Evolutionary conservation across 805 yeast species (phyloP).

Genomic region (Kodamaea neixiangensis): DNA sequence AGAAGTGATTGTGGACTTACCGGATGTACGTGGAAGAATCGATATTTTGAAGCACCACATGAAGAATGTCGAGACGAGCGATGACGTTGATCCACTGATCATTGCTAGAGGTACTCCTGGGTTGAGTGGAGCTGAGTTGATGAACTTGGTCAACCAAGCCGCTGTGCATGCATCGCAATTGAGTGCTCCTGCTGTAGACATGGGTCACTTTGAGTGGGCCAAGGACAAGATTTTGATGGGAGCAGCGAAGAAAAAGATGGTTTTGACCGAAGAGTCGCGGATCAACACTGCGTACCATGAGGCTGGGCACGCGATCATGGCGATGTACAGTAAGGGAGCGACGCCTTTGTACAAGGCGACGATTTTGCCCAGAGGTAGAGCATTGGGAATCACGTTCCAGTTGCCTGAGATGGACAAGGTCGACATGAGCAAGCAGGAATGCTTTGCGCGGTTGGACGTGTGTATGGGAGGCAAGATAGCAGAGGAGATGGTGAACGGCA

Average conservation of each 20-base stretch:
- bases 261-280: slow-evolving; percentile 91
- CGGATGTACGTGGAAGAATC: slow-evolving; percentile 96
- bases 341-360: slow-evolving; percentile 96
- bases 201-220: slow-evolving; percentile 97
- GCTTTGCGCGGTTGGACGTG: slow-evolving; percentile 89
- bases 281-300: slow-evolving; percentile 96
- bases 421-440: slow-evolving; percentile 86
- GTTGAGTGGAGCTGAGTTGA: slow-evolving; percentile 94
- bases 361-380: slow-evolving; percentile 93
- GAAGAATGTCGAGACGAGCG: slow-evolving; percentile 83
- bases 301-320: slow-evolving; percentile 99
- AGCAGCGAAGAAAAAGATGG: slow-evolving; percentile 97
- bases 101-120: slow-evolving; percentile 98
- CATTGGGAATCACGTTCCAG: slow-evolving; percentile 95
- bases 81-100: slow-evolving; percentile 82
- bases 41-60: slow-evolving; percentile 90
- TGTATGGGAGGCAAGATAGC: slow-evolving; percentile 99
- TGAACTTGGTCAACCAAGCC: slow-evolving; percentile 96
- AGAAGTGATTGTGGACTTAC: slow-evolving; percentile 90
- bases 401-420: slow-evolving; percentile 98
- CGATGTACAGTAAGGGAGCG: slow-evolving; percentile 91
- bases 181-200: slow-evolving; percentile 85
- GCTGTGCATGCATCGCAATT: slow-evolving; percentile 95
- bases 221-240: slow-evolving; percentile 98
- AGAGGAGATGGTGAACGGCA: slow-evolving; percentile 89